Conservation (phyloP, 2,329 filamentous ascomycete species). For the Colletotrichum agaves region DNA sequence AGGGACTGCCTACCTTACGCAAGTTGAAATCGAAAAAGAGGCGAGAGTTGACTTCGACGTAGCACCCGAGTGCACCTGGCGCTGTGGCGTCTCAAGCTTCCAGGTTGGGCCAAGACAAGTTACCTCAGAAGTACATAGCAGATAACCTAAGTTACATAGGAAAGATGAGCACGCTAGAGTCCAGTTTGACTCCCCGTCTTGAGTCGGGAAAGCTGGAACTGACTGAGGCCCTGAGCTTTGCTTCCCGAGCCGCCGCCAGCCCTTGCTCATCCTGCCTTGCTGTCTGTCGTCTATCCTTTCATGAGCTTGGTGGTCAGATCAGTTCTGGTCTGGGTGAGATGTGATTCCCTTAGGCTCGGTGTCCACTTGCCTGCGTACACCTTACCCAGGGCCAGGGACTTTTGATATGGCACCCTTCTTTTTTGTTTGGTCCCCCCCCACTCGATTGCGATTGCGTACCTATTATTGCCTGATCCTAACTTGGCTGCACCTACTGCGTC, state of each 20-base stretch:
- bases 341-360: neutral
- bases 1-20: neutral
- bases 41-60: too few species aligned
- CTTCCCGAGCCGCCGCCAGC: constrained; percentile 15
- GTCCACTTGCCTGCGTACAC: constrained; percentile 9
- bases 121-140: too few species aligned
- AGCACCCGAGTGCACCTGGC: constrained; percentile 4
- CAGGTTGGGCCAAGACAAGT: constrained; percentile 6
- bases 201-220: constrained; percentile 23
- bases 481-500: constrained; percentile 11
- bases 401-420: neutral
- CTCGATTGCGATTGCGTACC: neutral
- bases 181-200: too few species aligned
- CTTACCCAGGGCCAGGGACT: constrained; percentile 20
- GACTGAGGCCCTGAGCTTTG: constrained; percentile 34
- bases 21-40: constrained; percentile 11
- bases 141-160: too few species aligned
- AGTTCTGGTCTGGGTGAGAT: neutral
- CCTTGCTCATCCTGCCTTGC: neutral
- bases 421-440: neutral
- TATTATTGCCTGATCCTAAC: constrained; percentile 7
- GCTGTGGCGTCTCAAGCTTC: constrained; percentile 35
- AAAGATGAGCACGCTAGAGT: too few species aligned
- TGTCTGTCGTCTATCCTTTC: neutral
- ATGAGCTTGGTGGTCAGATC: neutral